Evolutionary conservation across 768 basidiomycete species (phyloP).

Genomic region (Termitomyces sp.): DNA sequence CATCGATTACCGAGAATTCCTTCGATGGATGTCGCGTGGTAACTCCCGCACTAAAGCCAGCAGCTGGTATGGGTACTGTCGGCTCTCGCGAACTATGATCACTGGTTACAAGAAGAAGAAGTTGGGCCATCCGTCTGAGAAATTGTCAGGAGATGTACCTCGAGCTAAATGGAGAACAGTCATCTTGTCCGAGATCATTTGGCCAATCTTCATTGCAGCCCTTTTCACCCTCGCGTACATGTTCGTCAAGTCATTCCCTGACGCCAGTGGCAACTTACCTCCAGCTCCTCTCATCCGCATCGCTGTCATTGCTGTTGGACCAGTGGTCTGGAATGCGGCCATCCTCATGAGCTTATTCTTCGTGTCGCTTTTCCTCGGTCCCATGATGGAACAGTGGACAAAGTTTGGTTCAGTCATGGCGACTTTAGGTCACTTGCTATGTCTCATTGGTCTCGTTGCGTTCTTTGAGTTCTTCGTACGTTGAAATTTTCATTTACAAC

Average conservation of each 20-base stretch:
- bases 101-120: slow-evolving; percentile 99
- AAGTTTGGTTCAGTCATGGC: slow-evolving; percentile 94
- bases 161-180: slow-evolving; percentile 86
- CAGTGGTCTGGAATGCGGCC: slow-evolving; percentile 92
- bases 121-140: slow-evolving; percentile 96
- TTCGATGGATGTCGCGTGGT: slow-evolving; percentile 99
- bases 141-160: slow-evolving; percentile 90
- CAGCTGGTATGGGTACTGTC: slow-evolving; percentile 99
- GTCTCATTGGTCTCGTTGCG: slow-evolving; percentile 75
- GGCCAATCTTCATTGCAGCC: slow-evolving; percentile 70
- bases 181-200: slow-evolving; percentile 77
- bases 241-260: slow-evolving; percentile 91
- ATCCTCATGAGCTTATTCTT: slow-evolving; percentile 84
- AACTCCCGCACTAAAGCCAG: slow-evolving; percentile 96
- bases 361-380: slow-evolving; percentile 87
- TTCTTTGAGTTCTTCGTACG: slow-evolving; percentile 97
- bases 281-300: slow-evolving; percentile 92
- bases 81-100: slow-evolving; percentile 93
- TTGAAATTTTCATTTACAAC: slow-evolving; percentile 22
- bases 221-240: slow-evolving; percentile 84
- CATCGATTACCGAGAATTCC: slow-evolving; percentile 97
- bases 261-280: slow-evolving; percentile 49
- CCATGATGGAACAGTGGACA: slow-evolving; percentile 77
- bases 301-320: slow-evolving; percentile 82
- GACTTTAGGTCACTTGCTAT: slow-evolving; percentile 78